Conservation (phyloP, 2,329 filamentous ascomycete species). For the Stemphylium lycopersici region DNA sequence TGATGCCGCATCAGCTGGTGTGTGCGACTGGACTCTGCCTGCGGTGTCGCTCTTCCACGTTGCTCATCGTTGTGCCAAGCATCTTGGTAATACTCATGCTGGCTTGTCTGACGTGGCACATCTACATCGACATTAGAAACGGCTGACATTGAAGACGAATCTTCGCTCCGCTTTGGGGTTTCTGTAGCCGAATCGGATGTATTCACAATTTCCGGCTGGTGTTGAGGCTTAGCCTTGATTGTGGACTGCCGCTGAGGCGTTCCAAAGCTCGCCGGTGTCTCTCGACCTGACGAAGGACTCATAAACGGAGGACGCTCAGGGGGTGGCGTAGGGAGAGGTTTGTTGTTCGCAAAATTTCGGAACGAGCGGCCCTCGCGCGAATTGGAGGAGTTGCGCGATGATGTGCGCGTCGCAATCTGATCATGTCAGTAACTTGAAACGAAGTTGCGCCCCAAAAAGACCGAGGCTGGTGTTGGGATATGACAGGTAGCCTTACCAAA, state of each 20-base stretch:
- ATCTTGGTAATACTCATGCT: constrained; percentile 31
- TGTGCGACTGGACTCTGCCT: constrained; percentile 20
- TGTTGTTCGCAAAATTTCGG: constrained; percentile 43
- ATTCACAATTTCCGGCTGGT: constrained; percentile 24
- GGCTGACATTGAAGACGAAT: constrained; percentile 17
- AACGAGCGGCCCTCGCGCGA: constrained; percentile 42
- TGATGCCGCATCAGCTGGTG: constrained; percentile 22
- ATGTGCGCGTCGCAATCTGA: constrained; percentile 48
- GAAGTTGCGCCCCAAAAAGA: neutral
- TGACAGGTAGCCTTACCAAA: constrained; percentile 61
- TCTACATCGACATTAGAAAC: constrained; percentile 22
- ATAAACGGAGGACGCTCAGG: constrained; percentile 38
- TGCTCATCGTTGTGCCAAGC: constrained; percentile 30
- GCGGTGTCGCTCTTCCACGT: constrained; percentile 16
- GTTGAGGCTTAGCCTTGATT: constrained; percentile 19
- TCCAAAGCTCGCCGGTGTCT: constrained; percentile 20
- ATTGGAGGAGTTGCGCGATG: constrained; percentile 45
- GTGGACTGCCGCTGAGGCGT: constrained; percentile 22
- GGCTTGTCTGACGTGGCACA: constrained; percentile 21
- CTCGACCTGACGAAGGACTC: constrained; percentile 21
- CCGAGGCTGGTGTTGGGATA: neutral
- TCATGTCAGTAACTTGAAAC: constrained; percentile 15
- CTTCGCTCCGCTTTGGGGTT: constrained; percentile 26
- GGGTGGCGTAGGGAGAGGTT: constrained; percentile 44
- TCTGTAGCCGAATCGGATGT: constrained; percentile 28